Conservation (phyloP, 805 yeast genomes). For the Metschnikowia corniflorae region DNA sequence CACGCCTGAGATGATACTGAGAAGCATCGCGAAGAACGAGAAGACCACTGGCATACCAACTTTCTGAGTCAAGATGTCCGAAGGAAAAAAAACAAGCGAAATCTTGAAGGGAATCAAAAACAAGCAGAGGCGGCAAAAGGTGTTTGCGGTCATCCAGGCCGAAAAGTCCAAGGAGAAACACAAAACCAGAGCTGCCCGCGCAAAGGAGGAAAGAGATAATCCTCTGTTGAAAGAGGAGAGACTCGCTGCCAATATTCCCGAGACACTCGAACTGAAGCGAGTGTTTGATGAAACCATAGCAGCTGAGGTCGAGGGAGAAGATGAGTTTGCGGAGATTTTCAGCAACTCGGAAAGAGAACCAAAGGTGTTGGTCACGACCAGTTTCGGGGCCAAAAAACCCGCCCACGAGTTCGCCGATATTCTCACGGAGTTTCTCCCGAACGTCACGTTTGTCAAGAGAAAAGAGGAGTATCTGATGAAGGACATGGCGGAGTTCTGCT, state of each 20-base stretch:
- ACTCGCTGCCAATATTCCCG: constrained; percentile 70
- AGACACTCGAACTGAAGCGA: constrained; percentile 79
- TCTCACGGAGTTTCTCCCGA: constrained; percentile 79
- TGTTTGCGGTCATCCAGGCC: constrained; percentile 69
- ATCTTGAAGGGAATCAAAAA: constrained; percentile 52
- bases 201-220: constrained; percentile 80
- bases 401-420: constrained; percentile 91
- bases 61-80: constrained; percentile 4
- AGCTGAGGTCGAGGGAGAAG: constrained; percentile 57
- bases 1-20: constrained; percentile 11
- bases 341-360: constrained; percentile 50
- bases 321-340: constrained; percentile 48
- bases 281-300: constrained; percentile 82
- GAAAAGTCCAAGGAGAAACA: constrained; percentile 76
- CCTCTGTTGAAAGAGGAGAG: constrained; percentile 83
- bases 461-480: constrained; percentile 79
- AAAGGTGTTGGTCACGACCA: constrained; percentile 86
- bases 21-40: constrained; percentile 11
- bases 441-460: constrained; percentile 81
- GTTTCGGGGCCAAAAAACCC: constrained; percentile 74
- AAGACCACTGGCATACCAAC: neutral
- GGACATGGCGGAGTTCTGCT: constrained; percentile 81
- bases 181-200: constrained; percentile 71
- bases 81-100: constrained; percentile 12
- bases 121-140: constrained; percentile 75